Evolutionary conservation across 805 yeast genomes (phyloP).

Genomic region (Debaryomyces maramus): DNA sequence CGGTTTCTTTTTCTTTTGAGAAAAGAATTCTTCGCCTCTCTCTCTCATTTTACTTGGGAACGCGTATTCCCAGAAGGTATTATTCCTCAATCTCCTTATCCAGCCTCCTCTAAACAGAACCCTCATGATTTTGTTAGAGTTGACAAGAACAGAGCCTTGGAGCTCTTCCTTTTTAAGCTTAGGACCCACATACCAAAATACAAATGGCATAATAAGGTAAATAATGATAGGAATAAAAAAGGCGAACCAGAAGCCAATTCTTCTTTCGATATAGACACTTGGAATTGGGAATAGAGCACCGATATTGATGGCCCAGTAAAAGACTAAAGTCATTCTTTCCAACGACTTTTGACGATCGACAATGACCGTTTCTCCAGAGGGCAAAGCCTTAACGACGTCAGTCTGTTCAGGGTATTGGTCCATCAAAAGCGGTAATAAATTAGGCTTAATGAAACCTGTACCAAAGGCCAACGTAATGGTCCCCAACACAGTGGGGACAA

Average conservation of each 20-base stretch:
- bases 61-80: constrained; percentile 51
- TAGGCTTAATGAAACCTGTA: constrained; percentile 57
- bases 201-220: constrained; percentile 31
- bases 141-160: constrained; percentile 49
- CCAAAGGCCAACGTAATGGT: constrained; percentile 43
- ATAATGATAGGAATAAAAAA: constrained; percentile 46
- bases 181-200: constrained; percentile 28
- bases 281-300: constrained; percentile 57
- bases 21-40: constrained; percentile 41
- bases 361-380: constrained; percentile 67
- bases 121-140: constrained; percentile 40
- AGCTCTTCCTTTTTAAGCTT: constrained; percentile 33
- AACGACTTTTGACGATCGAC: constrained; percentile 47
- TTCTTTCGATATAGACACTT: constrained; percentile 51
- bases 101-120: constrained; percentile 46
- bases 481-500: constrained; percentile 44
- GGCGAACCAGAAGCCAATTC: constrained; percentile 56
- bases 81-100: constrained; percentile 39
- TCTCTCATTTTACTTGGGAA: constrained; percentile 44
- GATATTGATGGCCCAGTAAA: constrained; percentile 56
- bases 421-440: constrained; percentile 48
- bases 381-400: constrained; percentile 57
- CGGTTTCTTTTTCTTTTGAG: constrained; percentile 32
- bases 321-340: constrained; percentile 45
- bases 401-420: constrained; percentile 54